Conservation (phyloP, 1,284 basidiomycete species). For the Apiotrichum veenhuisii region DNA sequence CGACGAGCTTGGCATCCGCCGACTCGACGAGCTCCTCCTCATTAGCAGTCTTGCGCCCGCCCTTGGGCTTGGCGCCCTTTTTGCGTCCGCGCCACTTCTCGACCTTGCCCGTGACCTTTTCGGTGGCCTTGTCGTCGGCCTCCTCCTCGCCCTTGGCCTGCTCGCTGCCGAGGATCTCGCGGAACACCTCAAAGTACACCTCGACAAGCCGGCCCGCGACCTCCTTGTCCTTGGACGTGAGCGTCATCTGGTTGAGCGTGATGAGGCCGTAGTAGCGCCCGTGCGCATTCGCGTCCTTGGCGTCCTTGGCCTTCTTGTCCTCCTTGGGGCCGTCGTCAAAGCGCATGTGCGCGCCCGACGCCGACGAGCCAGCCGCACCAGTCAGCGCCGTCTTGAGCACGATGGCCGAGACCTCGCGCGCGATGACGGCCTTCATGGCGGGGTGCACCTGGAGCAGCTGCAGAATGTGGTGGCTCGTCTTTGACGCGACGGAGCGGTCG, state of each 20-base stretch:
- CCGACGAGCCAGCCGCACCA: constrained; percentile 50
- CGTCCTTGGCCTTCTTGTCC: constrained; percentile 28
- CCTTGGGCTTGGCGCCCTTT: constrained; percentile 46
- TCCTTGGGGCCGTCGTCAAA: constrained; percentile 49
- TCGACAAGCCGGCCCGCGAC: constrained; percentile 82
- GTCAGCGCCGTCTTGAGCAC: constrained; percentile 62
- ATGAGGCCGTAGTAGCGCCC: constrained; percentile 86
- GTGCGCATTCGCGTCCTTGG: constrained; percentile 58
- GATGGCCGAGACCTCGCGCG: constrained; percentile 78
- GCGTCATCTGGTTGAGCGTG: constrained; percentile 89
- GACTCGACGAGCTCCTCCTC: constrained; percentile 66
- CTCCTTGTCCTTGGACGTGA: constrained; percentile 66
- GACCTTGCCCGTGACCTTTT: constrained; percentile 50
- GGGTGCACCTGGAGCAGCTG: constrained; percentile 88
- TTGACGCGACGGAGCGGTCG: constrained; percentile 82
- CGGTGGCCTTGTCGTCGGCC: constrained; percentile 48
- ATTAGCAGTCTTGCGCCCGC: constrained; percentile 40
- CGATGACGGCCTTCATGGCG: constrained; percentile 86
- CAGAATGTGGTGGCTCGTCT: constrained; percentile 83
- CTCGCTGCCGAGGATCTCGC: constrained; percentile 69
- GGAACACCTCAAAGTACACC: constrained; percentile 93
- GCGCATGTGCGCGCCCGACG: constrained; percentile 40
- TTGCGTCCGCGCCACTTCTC: constrained; percentile 48
- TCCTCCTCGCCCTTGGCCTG: constrained; percentile 39
- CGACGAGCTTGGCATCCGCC: constrained; percentile 75